Base-by-base conservation (phyloP, 164 flowering plant species). In the Annona squamosa region DNA sequence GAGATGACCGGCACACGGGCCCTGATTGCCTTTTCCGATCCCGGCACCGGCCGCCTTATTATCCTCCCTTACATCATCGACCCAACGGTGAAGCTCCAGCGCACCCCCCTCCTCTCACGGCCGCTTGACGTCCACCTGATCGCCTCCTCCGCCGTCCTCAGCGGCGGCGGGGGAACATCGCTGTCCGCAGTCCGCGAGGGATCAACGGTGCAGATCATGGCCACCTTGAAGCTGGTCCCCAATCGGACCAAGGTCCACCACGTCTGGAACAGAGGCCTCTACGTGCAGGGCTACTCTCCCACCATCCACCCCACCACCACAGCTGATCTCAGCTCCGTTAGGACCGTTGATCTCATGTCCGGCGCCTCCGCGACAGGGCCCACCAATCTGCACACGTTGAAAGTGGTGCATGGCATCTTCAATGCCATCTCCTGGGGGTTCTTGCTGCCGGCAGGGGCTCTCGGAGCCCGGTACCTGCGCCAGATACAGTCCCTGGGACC, bases 281-380 rank as follows among this genome's bases (percentile, higher is more conserved):
- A 95, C 48, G 98, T 95, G 45, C 99, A 95, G 78, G 97, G 98
- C 75, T 91, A 95, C 87, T 95, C 99, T 12, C 99, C 99, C 2
- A 87, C 99, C 43, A 88, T 95, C 74, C 99, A 95, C 62, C 96
- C 93, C 0, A 90, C 97, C 3, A 80, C 90, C 13, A 47, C 81
- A 26, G 81, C 77, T 73, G 99, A 95, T 79, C 93, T 95, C 5
- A 83, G 92, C 7, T 92, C 97, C 3, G 65, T 73, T 2, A 69
- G 87, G 74, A 93, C 97, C 72, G 72, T 93, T 17, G 90, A 93
- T 47, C 78, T 91, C 80, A 46, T 82, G 46, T 88, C 94, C 2
- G 92, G 90, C 37, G 70, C 78, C 3, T 26, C 80, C 0, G 77
- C 87, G 0, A 42, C 48, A 0, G 77, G 73, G 2, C 81, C 77